A percentile compares a stretch with the other conserved stretches of the same genome.
phyloP scores from a whole-genome alignment of 192 early-diverging fungal species.

The Gamsiella multidivaricata region DNA sequence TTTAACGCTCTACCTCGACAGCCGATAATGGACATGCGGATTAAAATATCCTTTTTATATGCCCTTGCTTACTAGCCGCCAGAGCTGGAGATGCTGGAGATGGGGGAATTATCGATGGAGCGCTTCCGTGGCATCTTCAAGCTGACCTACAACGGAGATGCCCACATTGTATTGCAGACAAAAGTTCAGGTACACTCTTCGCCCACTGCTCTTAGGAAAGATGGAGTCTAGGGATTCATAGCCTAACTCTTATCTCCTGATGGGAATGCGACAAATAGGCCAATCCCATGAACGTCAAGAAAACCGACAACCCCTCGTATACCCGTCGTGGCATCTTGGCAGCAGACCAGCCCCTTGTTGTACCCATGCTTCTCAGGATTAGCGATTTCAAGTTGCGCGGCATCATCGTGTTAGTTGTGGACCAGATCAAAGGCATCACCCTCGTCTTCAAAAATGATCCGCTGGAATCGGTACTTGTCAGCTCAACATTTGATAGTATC shows the following conservation, averaged over 20 bases:
- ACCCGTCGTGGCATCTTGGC: slow-evolving; percentile 80
- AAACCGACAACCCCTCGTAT: slow-evolving; percentile 69
- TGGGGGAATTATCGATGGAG: slow-evolving; percentile 94
- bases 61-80: slow-evolving; percentile 71
- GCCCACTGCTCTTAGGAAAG: too few relatives aligned
- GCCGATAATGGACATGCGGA: too few relatives aligned
- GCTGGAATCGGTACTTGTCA: slow-evolving; percentile 91
- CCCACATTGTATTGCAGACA: slow-evolving; percentile 89
- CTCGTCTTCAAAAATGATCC: slow-evolving; percentile 98
- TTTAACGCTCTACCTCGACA: not conserved
- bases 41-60: not conserved
- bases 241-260: not conserved
- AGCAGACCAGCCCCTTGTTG: slow-evolving; percentile 92
- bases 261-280: slow-evolving; percentile 64
- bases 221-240: too few relatives aligned
- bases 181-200: slow-evolving; percentile 89
- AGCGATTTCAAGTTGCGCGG: slow-evolving; percentile 89
- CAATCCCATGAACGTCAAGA: slow-evolving; percentile 76
- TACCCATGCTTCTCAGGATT: slow-evolving; percentile 95
- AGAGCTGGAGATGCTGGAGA: slow-evolving; percentile 97
- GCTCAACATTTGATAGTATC: slow-evolving; percentile 97
- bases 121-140: slow-evolving; percentile 97
- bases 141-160: slow-evolving; percentile 93
- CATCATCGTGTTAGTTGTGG: slow-evolving; percentile 93
- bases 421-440: slow-evolving; percentile 93